phyloP scores from a whole-genome alignment of 306 rosid species.

The Astragalus membranaceus region DNA sequence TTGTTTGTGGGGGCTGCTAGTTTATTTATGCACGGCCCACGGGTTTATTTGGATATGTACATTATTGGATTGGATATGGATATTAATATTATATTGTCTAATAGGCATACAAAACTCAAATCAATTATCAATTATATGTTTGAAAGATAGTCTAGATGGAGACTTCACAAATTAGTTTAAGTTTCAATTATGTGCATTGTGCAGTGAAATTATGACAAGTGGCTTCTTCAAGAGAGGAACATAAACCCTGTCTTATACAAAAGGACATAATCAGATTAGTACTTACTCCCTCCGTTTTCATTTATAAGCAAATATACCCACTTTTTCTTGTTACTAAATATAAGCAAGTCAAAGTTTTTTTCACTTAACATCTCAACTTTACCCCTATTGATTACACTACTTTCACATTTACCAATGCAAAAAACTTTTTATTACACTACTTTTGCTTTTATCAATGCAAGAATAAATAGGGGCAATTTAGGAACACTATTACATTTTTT shows the following conservation, averaged over 20 bases:
- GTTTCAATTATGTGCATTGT: background rate
- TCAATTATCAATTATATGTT: background rate
- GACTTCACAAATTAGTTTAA: background rate
- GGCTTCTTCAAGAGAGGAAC: conserved; percentile 6
- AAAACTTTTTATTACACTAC: too few relatives aligned
- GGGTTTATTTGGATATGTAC: conserved; percentile 12
- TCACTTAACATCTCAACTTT: too few relatives aligned
- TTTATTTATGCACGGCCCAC: background rate
- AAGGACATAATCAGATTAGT: background rate
- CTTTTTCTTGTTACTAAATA: too few relatives aligned
- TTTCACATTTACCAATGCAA: too few relatives aligned
- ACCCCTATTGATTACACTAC: too few relatives aligned
- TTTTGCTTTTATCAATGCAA: too few relatives aligned
- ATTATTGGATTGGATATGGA: background rate
- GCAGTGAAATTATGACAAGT: conserved; percentile 10
- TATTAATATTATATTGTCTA: background rate
- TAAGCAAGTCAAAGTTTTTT: too few relatives aligned
- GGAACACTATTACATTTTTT: too few relatives aligned
- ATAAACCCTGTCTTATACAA: conserved; percentile 11
- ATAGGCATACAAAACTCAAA: background rate
- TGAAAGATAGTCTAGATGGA: background rate
- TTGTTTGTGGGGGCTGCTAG: background rate
- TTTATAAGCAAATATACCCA: too few relatives aligned
- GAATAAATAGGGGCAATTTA: too few relatives aligned
- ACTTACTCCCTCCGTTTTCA: too few relatives aligned